These are phyloP conservation scores for Dianthus caryophyllus DNA, from an alignment of 148 eudicot genomes.

Conservation along the genomic window DNA sequence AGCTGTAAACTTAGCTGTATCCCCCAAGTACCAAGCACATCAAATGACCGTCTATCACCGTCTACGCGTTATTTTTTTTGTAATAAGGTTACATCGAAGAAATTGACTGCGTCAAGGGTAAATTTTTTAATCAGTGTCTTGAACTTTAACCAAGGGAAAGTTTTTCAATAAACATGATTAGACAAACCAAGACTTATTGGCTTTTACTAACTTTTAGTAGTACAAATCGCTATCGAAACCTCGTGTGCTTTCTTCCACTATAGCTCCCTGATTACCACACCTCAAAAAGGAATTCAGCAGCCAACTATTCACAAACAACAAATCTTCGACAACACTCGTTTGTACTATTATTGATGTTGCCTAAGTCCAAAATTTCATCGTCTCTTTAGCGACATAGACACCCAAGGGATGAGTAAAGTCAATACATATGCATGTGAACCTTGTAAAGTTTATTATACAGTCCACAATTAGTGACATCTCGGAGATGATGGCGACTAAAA, in stretches of 20 bases:
- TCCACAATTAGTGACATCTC: conserved; percentile 1
- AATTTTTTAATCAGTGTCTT: too few relatives aligned
- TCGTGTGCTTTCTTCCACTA: conserved; percentile 18
- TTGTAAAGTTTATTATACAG: conserved; percentile 5
- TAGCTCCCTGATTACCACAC: not conserved
- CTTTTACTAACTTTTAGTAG: not conserved
- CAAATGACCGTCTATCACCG: conserved; percentile 14
- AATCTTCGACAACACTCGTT: not conserved
- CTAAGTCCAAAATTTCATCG: not conserved
- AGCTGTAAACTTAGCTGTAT: conserved; percentile 27
- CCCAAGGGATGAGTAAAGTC: conserved; percentile 11
- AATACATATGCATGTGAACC: conserved; percentile 14
- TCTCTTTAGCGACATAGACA: conserved; percentile 6
- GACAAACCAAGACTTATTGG: not conserved
- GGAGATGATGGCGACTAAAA: too few relatives aligned
- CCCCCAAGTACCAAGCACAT: conserved; percentile 5
- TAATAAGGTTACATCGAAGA: not conserved
- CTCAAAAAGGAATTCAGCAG: conserved; percentile 5
- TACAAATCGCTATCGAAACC: conserved; percentile 11
- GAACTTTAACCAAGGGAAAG: not conserved
- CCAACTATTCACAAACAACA: not conserved
- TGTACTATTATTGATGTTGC: not conserved
- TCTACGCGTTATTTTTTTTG: not conserved
- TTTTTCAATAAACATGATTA: conserved; percentile 7
- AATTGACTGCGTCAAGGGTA: not conserved